A percentile compares a stretch with the other conserved stretches of the same genome.
Conservation (phyloP, 495 filamentous ascomycete genomes). For the Lasiosphaeria miniovina region DNA sequence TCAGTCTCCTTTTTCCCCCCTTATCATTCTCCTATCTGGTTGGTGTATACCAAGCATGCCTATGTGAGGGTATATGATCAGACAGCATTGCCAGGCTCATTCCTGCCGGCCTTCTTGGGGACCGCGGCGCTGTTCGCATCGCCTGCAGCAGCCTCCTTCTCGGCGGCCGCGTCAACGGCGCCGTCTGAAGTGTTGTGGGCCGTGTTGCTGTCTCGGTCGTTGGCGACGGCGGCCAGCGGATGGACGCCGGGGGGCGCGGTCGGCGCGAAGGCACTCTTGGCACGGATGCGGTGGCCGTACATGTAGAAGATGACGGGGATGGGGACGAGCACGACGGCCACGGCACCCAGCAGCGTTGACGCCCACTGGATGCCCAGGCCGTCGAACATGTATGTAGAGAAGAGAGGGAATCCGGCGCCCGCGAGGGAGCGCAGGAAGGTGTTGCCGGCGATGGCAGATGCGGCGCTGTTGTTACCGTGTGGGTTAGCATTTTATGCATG, state of each 20-base stretch:
- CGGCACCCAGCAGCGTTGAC: slow-evolving; percentile 69
- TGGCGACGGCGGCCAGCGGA: background rate
- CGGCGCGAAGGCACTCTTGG: slow-evolving; percentile 66
- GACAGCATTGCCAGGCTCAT: background rate
- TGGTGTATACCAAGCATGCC: background rate
- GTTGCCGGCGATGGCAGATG: slow-evolving; percentile 85
- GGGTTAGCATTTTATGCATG: no score
- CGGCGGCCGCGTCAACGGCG: background rate
- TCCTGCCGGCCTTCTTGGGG: background rate
- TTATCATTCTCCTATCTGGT: no score
- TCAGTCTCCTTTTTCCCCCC: no score
- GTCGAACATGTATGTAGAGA: slow-evolving; percentile 76
- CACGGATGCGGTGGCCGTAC: slow-evolving; percentile 62
- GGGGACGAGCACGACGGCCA: slow-evolving; percentile 66
- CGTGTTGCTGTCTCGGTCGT: background rate
- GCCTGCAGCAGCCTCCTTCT: slow-evolving; percentile 1
- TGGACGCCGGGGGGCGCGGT: slow-evolving; percentile 28
- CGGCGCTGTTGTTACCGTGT: slow-evolving; percentile 47
- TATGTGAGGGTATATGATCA: background rate
- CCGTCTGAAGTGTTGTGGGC: slow-evolving; percentile 6
- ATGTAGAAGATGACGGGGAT: slow-evolving; percentile 68
- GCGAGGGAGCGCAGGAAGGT: slow-evolving; percentile 79
- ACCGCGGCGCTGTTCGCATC: no score
- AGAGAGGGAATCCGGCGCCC: slow-evolving; percentile 79
- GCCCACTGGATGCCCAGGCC: slow-evolving; percentile 77